Conservation (phyloP, 2,329 filamentous ascomycete species). For the Cladophialophora immunda region DNA sequence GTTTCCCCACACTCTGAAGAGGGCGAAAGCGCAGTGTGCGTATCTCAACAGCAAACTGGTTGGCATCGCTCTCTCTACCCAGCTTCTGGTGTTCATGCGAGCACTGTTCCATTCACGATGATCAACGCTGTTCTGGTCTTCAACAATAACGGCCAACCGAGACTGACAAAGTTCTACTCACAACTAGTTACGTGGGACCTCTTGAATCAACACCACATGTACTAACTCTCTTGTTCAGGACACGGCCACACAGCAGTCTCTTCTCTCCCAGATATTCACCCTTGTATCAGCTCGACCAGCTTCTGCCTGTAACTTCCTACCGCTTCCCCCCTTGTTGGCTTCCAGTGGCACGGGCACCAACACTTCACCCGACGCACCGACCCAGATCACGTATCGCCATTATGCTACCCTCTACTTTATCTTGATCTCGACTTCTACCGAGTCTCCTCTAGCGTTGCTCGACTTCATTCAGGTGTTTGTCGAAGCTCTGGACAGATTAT, state of each 20-base stretch:
- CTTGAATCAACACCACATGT: background rate
- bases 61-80: background rate
- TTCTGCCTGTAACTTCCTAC: constrained; percentile 98
- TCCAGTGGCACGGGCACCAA: constrained; percentile 58
- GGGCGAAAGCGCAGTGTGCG: background rate
- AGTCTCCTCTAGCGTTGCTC: constrained; percentile 92
- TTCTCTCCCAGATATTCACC: constrained; percentile 96
- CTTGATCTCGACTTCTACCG: constrained; percentile 93
- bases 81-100: background rate
- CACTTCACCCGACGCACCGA: constrained; percentile 75
- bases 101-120: constrained; percentile 63
- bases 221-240: constrained; percentile 66
- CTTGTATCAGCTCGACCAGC: constrained; percentile 89
- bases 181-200: constrained; percentile 73
- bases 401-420: constrained; percentile 99
- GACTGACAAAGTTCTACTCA: constrained; percentile 98
- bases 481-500: constrained; percentile 90
- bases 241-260: constrained; percentile 93
- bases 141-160: constrained; percentile 96
- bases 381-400: constrained; percentile 95
- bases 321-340: constrained; percentile 72
- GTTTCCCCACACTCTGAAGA: background rate
- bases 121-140: constrained; percentile 99
- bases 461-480: constrained; percentile 99
- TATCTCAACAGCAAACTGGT: background rate